Conservation (phyloP, 495 filamentous ascomycete genomes). For the Bacidia rubella region DNA sequence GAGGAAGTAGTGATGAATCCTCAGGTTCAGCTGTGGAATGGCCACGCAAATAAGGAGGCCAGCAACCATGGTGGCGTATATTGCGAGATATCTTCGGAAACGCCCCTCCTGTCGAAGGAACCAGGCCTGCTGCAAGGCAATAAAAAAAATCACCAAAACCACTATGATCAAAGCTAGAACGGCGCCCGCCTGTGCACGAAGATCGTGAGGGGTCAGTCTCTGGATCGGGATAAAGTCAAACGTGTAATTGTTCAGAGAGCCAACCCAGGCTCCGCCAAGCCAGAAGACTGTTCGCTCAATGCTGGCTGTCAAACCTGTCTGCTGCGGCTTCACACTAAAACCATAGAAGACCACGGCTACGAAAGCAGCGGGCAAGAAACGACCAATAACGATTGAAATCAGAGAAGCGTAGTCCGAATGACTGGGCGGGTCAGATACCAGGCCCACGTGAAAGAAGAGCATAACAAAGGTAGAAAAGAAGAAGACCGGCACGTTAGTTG, state of each 20-base stretch:
- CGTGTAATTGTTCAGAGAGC: constrained; percentile 70
- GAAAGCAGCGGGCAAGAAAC: constrained; percentile 66
- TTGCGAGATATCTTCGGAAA: constrained; percentile 52
- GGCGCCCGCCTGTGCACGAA: constrained; percentile 65
- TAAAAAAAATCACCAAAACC: constrained; percentile 42
- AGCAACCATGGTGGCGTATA: constrained; percentile 52
- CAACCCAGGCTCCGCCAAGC: constrained; percentile 64
- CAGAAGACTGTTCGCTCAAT: constrained; percentile 60
- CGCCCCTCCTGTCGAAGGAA: constrained; percentile 61
- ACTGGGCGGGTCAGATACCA: constrained; percentile 63
- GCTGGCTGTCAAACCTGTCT: constrained; percentile 43
- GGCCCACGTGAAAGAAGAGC: constrained; percentile 63
- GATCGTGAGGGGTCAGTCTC: constrained; percentile 62
- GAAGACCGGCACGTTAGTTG: constrained; percentile 50
- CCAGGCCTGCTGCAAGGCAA: constrained; percentile 57
- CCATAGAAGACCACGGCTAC: constrained; percentile 60
- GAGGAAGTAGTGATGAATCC: constrained; percentile 92
- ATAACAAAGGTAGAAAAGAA: constrained; percentile 61
- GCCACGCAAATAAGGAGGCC: constrained; percentile 51
- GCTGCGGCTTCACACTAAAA: constrained; percentile 43
- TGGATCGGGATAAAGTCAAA: constrained; percentile 73
- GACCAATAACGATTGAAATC: constrained; percentile 55
- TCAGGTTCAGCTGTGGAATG: constrained; percentile 68
- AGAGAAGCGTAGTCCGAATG: constrained; percentile 41
- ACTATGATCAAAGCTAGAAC: constrained; percentile 56